phyloP scores from a whole-genome alignment of 768 basidiomycete species.

The Naematelia encephala region DNA sequence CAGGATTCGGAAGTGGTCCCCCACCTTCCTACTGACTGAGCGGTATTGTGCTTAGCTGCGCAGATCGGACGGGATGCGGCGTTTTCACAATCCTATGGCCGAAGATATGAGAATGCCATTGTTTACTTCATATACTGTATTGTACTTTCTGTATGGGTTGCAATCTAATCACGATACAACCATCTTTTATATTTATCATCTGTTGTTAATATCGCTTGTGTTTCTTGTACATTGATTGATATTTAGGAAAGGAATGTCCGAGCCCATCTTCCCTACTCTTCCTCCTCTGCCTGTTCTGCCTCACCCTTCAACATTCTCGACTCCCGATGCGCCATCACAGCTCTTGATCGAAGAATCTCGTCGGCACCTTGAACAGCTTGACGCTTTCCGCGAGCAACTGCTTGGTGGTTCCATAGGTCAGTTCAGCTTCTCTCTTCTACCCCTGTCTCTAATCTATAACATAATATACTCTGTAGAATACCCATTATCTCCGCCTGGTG shows the following conservation, averaged over 20 bases:
- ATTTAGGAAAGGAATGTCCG: too few relatives aligned
- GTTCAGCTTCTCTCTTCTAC: background rate
- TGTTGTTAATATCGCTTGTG: too few relatives aligned
- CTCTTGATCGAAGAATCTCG: conserved; percentile 7
- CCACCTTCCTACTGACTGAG: conserved; percentile 16
- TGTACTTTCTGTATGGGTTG: too few relatives aligned
- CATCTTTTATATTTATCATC: too few relatives aligned
- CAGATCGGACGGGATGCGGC: background rate
- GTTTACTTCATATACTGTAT: too few relatives aligned
- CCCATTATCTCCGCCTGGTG: conserved; percentile 2
- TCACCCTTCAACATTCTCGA: conserved; percentile 9
- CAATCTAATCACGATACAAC: too few relatives aligned
- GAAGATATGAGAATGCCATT: background rate
- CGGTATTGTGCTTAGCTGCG: conserved; percentile 28
- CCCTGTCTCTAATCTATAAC: background rate
- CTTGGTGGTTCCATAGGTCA: background rate
- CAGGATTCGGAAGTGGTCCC: conserved; percentile 7
- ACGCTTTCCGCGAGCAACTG: background rate
- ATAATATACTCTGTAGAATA: conserved; percentile 3
- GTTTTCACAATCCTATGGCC: background rate
- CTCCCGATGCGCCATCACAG: background rate
- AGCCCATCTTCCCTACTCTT: background rate
- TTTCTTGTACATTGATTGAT: too few relatives aligned
- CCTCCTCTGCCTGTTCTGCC: conserved; percentile 9
- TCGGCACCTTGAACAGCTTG: background rate